These are phyloP conservation scores for Oleoguttula mirabilis DNA, from an alignment of 495 filamentous ascomycete genomes.

Conservation along the genomic window DNA sequence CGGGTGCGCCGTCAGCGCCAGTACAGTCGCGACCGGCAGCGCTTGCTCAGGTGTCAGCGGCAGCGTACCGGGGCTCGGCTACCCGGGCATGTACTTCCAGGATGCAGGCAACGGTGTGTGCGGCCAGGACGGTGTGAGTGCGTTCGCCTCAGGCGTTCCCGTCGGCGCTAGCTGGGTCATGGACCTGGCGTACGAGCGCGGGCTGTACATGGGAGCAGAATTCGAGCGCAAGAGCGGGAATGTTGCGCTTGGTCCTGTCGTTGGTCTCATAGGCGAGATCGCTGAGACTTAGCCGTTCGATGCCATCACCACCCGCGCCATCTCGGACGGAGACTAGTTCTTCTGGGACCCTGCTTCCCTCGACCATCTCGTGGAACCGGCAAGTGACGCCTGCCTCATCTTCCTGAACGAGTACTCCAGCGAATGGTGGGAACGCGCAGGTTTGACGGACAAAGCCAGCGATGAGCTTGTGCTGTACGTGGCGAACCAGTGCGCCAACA, in stretches of 20 bases:
- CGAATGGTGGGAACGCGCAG: conserved; percentile 19
- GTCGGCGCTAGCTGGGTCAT: conserved; percentile 34
- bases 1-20: conserved; percentile 18
- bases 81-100: conserved; percentile 49
- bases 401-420: conserved; percentile 22
- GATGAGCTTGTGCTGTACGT: conserved; percentile 21
- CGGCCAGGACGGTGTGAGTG: conserved; percentile 47
- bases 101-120: conserved; percentile 54
- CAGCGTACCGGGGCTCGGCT: conserved; percentile 41
- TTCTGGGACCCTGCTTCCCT: conserved; percentile 6
- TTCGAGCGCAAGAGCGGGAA: conserved; percentile 23
- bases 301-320: too few relatives aligned
- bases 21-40: conserved; percentile 15
- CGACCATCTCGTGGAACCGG: conserved; percentile 6
- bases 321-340: neutral
- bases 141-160: conserved; percentile 44
- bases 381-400: conserved; percentile 22
- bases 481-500: conserved; percentile 20
- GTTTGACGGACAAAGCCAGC: conserved; percentile 10
- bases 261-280: conserved; percentile 43
- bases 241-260: conserved; percentile 36
- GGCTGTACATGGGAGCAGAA: conserved; percentile 21
- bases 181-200: conserved; percentile 18
- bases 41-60: conserved; percentile 43
- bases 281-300: too few relatives aligned